These are phyloP conservation scores for Teunomyces aglyptinius DNA, from an alignment of 805 yeast species.

Conservation along the genomic window DNA sequence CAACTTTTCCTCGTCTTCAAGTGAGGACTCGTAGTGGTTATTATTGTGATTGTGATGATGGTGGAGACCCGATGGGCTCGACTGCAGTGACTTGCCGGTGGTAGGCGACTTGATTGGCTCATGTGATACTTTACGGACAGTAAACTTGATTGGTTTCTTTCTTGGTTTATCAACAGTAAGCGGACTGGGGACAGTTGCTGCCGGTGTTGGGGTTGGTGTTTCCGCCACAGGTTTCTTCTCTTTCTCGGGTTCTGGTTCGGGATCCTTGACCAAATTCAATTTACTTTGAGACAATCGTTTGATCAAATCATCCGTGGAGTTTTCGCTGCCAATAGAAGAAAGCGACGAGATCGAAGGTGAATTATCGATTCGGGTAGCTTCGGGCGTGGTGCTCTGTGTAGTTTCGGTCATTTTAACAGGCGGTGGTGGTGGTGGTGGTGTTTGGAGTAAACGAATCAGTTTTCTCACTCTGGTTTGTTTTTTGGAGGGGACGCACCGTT, in stretches of 20 bases:
- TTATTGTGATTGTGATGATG: background rate
- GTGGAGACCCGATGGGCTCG: background rate
- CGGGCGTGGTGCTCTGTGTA: background rate
- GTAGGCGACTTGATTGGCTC: constrained; percentile 19
- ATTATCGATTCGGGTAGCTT: background rate
- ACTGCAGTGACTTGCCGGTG: constrained; percentile 4
- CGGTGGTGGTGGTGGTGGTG: too few relatives aligned
- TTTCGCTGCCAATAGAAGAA: constrained; percentile 21
- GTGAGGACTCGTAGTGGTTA: background rate
- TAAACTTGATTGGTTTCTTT: constrained; percentile 32
- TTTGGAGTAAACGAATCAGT: background rate
- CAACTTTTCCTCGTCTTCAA: constrained; percentile 6
- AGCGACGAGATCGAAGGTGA: constrained; percentile 22
- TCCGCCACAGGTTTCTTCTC: background rate
- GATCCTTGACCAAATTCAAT: background rate
- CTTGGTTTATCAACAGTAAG: background rate
- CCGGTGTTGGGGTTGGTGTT: background rate
- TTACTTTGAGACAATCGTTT: constrained; percentile 12
- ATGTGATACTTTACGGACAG: constrained; percentile 32
- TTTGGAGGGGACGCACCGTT: background rate
- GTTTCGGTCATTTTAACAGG: too few relatives aligned
- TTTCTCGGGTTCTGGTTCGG: background rate
- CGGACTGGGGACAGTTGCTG: background rate
- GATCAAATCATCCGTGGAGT: constrained; percentile 24
- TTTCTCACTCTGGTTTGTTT: too few relatives aligned